Evolutionary conservation across 768 basidiomycete genomes (phyloP).

Genomic region (Suillus clintonianus): DNA sequence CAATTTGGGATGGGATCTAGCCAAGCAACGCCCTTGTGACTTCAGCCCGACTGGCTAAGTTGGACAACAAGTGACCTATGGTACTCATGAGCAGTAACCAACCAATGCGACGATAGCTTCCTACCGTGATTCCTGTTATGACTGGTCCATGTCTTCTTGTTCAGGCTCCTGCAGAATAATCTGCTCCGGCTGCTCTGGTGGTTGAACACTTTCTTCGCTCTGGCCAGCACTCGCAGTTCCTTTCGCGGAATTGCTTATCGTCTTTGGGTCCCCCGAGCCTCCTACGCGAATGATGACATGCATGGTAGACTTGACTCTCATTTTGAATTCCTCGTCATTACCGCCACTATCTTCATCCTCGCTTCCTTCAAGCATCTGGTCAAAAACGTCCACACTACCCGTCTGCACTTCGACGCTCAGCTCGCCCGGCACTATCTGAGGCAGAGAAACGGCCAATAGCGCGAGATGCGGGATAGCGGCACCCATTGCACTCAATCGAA

Average conservation of each 20-base stretch:
- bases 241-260: conserved; percentile 11
- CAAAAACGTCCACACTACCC: conserved; percentile 71
- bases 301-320: conserved; percentile 71
- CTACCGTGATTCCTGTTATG: conserved; percentile 8
- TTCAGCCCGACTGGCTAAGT: not conserved
- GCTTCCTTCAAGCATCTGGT: conserved; percentile 77
- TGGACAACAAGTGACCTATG: not conserved
- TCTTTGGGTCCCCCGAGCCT: conserved; percentile 47
- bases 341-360: conserved; percentile 70
- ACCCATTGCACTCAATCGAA: conserved; percentile 82
- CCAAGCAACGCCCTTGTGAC: not conserved
- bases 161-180: conserved; percentile 45
- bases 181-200: conserved; percentile 18
- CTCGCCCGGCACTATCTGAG: conserved; percentile 71
- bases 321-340: conserved; percentile 54
- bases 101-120: not conserved
- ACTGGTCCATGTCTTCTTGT: conserved; percentile 42
- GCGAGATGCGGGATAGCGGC: conserved; percentile 86
- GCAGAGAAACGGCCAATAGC: conserved; percentile 68
- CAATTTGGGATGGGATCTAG: not conserved
- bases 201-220: conserved; percentile 8
- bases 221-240: conserved; percentile 6
- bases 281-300: conserved; percentile 62
- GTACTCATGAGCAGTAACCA: not conserved
- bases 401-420: conserved; percentile 65